Percentiles rank a stretch among this genome's conserved stretches.
These are phyloP conservation scores for Vicia villosa DNA, from an alignment of 306 rosid genomes.

Conservation along the genomic window DNA sequence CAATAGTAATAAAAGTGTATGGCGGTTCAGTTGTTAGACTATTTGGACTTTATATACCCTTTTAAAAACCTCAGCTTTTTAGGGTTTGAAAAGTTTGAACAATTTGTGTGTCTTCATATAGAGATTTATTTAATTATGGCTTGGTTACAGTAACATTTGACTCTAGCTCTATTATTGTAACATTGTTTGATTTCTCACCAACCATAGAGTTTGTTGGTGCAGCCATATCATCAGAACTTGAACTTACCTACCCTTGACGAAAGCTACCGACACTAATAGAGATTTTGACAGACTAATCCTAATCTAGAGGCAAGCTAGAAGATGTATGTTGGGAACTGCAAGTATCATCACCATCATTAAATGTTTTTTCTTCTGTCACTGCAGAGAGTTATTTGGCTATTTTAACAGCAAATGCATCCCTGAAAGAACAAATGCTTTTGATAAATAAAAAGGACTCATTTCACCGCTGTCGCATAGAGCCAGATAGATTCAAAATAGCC, in stretches of 20 bases:
- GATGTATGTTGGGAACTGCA: slow-evolving; percentile 92
- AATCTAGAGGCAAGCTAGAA: slow-evolving; percentile 85
- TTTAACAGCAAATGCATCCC: slow-evolving; percentile 95
- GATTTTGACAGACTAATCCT: slow-evolving; percentile 78
- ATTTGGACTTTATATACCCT: no score
- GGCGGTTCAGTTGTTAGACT: no score
- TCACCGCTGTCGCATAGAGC: no score
- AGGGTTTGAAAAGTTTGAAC: no score
- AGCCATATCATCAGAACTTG: slow-evolving; percentile 84
- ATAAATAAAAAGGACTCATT: slow-evolving; percentile 22
- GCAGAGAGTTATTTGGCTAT: slow-evolving; percentile 92
- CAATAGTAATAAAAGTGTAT: no score
- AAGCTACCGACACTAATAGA: slow-evolving; percentile 95
- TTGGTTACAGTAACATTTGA: slow-evolving; percentile 43
- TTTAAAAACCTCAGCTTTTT: no score
- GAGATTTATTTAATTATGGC: slow-evolving; percentile 50
- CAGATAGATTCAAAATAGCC: no score
- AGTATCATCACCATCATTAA: slow-evolving; percentile 78
- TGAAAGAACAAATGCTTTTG: slow-evolving; percentile 45
- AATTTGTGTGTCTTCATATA: slow-evolving; percentile 50
- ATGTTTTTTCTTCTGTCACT: slow-evolving; percentile 72
- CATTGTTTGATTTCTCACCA: slow-evolving; percentile 54
- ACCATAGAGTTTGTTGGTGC: slow-evolving; percentile 42
- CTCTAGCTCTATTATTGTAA: slow-evolving; percentile 44
- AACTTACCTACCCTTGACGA: slow-evolving; percentile 83